Evolutionary conservation across 352 stramenopile species (phyloP).

Genomic region (Globisporangium barbulae): DNA sequence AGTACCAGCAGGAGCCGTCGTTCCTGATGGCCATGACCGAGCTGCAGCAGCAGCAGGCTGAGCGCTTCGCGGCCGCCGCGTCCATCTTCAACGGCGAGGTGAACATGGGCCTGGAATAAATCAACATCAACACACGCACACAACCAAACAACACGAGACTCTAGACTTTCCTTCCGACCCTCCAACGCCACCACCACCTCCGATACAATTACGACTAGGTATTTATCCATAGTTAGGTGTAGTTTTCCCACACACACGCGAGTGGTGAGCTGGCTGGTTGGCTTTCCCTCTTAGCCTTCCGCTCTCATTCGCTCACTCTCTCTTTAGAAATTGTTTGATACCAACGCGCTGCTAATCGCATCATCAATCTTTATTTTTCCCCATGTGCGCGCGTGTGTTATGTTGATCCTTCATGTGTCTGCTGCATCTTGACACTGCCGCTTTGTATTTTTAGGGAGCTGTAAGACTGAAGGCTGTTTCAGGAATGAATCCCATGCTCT

Average conservation of each 20-base stretch:
- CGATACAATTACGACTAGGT: conserved; percentile 11
- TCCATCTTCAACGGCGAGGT: conserved; percentile 88
- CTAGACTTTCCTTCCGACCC: conserved; percentile 4
- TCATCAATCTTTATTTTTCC: conserved; percentile 1
- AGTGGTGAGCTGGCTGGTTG: background rate
- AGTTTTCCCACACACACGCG: background rate
- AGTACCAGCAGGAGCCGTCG: conserved; percentile 86
- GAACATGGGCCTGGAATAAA: conserved; percentile 87
- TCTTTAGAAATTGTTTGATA: conserved; percentile 3
- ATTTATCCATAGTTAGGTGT: conserved; percentile 8
- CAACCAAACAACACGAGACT: conserved; percentile 6
- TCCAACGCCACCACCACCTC: background rate
- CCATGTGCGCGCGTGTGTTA: background rate
- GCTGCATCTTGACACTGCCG: background rate
- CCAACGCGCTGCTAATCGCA: conserved; percentile 2
- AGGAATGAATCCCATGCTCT: no score
- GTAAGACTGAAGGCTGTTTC: no score
- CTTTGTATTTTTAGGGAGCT: background rate
- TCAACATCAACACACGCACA: conserved; percentile 1
- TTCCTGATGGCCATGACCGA: conserved; percentile 88
- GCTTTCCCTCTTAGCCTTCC: background rate
- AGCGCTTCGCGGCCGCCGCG: conserved; percentile 77
- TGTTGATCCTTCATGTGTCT: background rate
- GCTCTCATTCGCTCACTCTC: background rate
- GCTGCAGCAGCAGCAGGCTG: conserved; percentile 82